phyloP scores from a whole-genome alignment of 2,329 filamentous ascomycete genomes.

The Davidsoniella neocaledoniae region DNA sequence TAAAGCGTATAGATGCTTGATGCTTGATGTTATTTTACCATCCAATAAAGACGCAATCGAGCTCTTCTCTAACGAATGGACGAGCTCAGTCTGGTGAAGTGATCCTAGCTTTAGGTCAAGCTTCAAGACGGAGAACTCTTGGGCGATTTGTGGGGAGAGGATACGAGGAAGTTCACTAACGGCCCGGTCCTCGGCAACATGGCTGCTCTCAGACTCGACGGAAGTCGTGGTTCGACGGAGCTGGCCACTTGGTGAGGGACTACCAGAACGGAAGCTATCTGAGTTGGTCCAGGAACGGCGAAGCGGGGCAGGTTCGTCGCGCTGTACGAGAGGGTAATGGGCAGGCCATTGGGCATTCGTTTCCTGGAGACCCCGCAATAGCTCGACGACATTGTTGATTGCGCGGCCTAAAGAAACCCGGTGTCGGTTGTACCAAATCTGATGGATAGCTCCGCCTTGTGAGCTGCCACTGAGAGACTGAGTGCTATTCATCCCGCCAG shows the following conservation, averaged over 20 bases:
- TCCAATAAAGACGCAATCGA: conserved; percentile 84
- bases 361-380: conserved; percentile 65
- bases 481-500: conserved; percentile 13
- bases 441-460: conserved; percentile 72
- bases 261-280: conserved; percentile 23
- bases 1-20: conserved; percentile 73
- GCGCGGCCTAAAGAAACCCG: conserved; percentile 71
- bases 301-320: conserved; percentile 26
- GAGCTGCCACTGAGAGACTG: conserved; percentile 19
- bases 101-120: conserved; percentile 82
- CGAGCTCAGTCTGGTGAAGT: conserved; percentile 72
- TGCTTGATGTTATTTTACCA: conserved; percentile 84
- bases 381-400: conserved; percentile 73
- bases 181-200: conserved; percentile 43
- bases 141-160: conserved; percentile 79
- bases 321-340: conserved; percentile 76
- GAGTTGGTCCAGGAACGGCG: conserved; percentile 9
- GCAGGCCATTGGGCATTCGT: conserved; percentile 89
- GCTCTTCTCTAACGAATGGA: conserved; percentile 83
- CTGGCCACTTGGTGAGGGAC: conserved; percentile 5
- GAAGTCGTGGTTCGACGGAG: conserved; percentile 7
- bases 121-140: conserved; percentile 92
- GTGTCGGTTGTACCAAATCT: conserved; percentile 90
- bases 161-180: conserved; percentile 52
- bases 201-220: conserved; percentile 53